A percentile compares a stretch with the other conserved stretches of the same genome.
These are phyloP conservation scores for Cordia subcordata DNA, from an alignment of 257 asterid species.

Conservation along the genomic window DNA sequence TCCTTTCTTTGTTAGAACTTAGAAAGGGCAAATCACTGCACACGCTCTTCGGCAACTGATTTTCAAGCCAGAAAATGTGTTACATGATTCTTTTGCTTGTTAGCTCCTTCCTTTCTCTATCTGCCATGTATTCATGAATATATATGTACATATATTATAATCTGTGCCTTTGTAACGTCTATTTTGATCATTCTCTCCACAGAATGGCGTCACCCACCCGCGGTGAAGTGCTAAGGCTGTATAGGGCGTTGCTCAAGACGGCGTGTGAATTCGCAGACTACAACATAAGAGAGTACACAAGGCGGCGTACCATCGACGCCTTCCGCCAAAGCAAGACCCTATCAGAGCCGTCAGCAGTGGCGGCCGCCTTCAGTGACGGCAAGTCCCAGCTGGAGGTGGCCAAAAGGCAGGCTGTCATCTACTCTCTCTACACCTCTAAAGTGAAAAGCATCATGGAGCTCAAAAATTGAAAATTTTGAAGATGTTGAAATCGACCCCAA, in stretches of 20 bases:
- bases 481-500: too few relatives aligned
- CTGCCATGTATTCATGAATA: too few relatives aligned
- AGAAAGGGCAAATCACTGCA: too few relatives aligned
- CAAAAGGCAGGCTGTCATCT: conserved; percentile 73
- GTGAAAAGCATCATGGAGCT: conserved; percentile 79
- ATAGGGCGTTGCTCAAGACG: conserved; percentile 68
- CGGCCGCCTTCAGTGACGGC: conserved; percentile 75
- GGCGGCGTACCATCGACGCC: conserved; percentile 76
- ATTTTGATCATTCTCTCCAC: too few relatives aligned
- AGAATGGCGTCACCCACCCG: conserved; percentile 60
- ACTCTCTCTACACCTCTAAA: conserved; percentile 68
- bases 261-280: conserved; percentile 77
- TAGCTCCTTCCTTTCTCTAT: too few relatives aligned
- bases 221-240: conserved; percentile 58
- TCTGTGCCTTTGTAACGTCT: too few relatives aligned
- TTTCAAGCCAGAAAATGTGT: too few relatives aligned
- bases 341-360: conserved; percentile 39
- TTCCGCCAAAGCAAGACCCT: conserved; percentile 62
- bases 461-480: conserved; percentile 13
- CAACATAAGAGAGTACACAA: conserved; percentile 79
- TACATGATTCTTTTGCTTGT: too few relatives aligned
- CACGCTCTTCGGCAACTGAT: too few relatives aligned
- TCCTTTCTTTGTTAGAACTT: too few relatives aligned
- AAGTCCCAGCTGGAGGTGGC: conserved; percentile 75
- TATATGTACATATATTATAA: too few relatives aligned